Evolutionary conservation across 352 stramenopile species (phyloP).

Genomic region (Pythium apleroticum): DNA sequence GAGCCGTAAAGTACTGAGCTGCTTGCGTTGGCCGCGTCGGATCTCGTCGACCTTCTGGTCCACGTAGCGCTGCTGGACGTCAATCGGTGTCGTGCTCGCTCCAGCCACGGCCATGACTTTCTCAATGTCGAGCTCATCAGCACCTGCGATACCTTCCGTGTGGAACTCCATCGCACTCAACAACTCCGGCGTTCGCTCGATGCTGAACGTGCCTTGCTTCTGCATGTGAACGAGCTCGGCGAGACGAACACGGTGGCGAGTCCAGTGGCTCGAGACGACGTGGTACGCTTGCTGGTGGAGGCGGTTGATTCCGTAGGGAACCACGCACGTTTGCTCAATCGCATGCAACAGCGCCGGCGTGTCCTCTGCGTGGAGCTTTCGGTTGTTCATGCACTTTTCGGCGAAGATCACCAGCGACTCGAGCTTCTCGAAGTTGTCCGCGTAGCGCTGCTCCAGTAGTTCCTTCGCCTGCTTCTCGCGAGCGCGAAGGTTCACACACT

Average conservation of each 20-base stretch:
- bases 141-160: slow-evolving; percentile 58
- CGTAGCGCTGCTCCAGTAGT: slow-evolving; percentile 41
- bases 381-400: slow-evolving; percentile 69
- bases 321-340: slow-evolving; percentile 63
- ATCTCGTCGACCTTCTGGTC: slow-evolving; percentile 65
- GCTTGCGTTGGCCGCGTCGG: slow-evolving; percentile 56
- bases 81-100: slow-evolving; percentile 14
- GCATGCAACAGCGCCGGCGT: slow-evolving; percentile 59
- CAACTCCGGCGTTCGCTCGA: slow-evolving; percentile 68
- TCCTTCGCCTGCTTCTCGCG: slow-evolving; percentile 45
- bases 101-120: slow-evolving; percentile 34
- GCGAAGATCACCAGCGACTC: slow-evolving; percentile 52
- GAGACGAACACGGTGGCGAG: slow-evolving; percentile 47
- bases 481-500: slow-evolving; percentile 51
- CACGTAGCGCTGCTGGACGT: slow-evolving; percentile 38
- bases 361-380: slow-evolving; percentile 72
- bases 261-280: slow-evolving; percentile 64
- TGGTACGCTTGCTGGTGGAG: slow-evolving; percentile 60
- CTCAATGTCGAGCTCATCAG: slow-evolving; percentile 40
- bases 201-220: slow-evolving; percentile 74
- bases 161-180: slow-evolving; percentile 66
- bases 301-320: slow-evolving; percentile 44
- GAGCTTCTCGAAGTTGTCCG: slow-evolving; percentile 43
- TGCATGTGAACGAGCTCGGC: slow-evolving; percentile 75
- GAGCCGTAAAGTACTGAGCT: slow-evolving; percentile 38